These are phyloP conservation scores for Candida nanaspora DNA, from an alignment of 805 yeast genomes.

Conservation along the genomic window DNA sequence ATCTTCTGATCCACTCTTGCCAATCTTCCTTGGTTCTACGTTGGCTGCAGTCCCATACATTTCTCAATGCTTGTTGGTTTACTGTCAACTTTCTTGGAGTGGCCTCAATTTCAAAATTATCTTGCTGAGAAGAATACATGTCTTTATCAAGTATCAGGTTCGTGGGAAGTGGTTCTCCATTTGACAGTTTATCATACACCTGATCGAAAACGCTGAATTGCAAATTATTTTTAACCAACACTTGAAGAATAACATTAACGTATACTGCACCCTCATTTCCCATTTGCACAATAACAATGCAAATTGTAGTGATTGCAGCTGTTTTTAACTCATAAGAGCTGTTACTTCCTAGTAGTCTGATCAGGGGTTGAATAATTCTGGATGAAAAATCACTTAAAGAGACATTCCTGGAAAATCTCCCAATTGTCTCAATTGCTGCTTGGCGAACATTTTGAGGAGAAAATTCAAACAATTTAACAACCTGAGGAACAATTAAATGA, in stretches of 20 bases:
- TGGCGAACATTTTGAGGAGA: conserved; percentile 54
- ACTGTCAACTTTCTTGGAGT: conserved; percentile 70
- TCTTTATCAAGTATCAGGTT: conserved; percentile 65
- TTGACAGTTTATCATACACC: conserved; percentile 66
- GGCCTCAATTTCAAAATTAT: conserved; percentile 56
- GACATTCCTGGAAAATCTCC: conserved; percentile 68
- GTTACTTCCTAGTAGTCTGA: conserved; percentile 48
- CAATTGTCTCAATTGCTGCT: conserved; percentile 77
- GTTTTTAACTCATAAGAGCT: conserved; percentile 48
- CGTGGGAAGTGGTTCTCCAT: conserved; percentile 83
- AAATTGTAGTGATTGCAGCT: conserved; percentile 70
- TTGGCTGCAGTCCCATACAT: conserved; percentile 89
- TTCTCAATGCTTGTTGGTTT: conserved; percentile 55
- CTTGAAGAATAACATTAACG: conserved; percentile 72
- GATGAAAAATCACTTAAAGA: conserved; percentile 83
- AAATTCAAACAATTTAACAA: conserved; percentile 73
- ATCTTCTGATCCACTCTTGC: conserved; percentile 93
- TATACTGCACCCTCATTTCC: conserved; percentile 81
- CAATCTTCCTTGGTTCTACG: conserved; percentile 91
- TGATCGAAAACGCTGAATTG: conserved; percentile 75
- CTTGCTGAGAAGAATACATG: conserved; percentile 28
- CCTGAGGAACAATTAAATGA: conserved; percentile 80
- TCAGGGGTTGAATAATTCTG: conserved; percentile 78
- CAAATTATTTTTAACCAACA: conserved; percentile 52
- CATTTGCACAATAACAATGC: conserved; percentile 71